Evolutionary conservation across 768 basidiomycete species (phyloP).

Genomic region (Kwoniella mangroviensis): DNA sequence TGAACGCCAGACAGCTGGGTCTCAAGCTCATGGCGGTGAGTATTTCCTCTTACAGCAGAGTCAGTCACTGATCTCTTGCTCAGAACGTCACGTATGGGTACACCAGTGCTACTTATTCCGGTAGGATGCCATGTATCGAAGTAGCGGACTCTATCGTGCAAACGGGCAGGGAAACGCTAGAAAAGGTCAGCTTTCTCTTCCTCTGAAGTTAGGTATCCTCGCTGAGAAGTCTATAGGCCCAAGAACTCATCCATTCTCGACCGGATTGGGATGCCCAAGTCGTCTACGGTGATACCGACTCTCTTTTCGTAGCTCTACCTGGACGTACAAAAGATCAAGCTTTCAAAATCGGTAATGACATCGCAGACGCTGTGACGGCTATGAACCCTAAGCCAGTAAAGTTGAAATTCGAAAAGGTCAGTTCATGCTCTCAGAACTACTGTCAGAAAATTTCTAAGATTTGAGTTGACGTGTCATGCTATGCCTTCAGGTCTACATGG

Average conservation of each 20-base stretch:
- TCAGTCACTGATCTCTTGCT: background rate
- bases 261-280: conserved; percentile 88
- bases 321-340: conserved; percentile 93
- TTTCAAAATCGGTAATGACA: conserved; percentile 88
- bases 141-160: conserved; percentile 98
- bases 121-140: conserved; percentile 97
- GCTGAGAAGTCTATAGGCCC: conserved; percentile 66
- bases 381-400: conserved; percentile 89
- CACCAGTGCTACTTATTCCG: conserved; percentile 90
- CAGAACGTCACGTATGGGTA: conserved; percentile 81
- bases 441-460: background rate
- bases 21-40: conserved; percentile 88
- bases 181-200: conserved; percentile 82
- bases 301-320: conserved; percentile 86
- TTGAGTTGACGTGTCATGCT: conserved; percentile 14
- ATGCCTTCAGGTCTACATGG: conserved; percentile 77
- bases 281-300: conserved; percentile 98
- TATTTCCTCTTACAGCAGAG: conserved; percentile 5
- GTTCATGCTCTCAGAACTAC: too few species aligned
- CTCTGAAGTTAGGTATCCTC: too few species aligned
- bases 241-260: conserved; percentile 73
- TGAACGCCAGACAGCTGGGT: conserved; percentile 89
- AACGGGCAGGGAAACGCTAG: conserved; percentile 90
- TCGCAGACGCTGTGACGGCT: conserved; percentile 82
- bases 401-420: conserved; percentile 96